These are phyloP conservation scores for Dictyophora rubrovolvata DNA, from an alignment of 768 basidiomycete species.

Conservation along the genomic window DNA sequence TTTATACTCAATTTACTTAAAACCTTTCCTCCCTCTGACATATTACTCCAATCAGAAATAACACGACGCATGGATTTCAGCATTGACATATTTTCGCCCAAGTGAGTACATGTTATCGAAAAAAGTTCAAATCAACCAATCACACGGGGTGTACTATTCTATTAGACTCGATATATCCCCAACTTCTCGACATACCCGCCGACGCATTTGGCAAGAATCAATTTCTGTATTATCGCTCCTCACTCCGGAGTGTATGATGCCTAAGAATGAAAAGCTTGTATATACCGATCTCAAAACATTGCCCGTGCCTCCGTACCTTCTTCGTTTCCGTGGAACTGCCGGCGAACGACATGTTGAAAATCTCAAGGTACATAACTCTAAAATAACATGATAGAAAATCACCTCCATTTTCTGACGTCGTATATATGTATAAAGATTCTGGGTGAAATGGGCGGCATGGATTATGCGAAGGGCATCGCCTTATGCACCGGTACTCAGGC, in stretches of 20 bases:
- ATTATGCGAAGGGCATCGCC: slow-evolving; percentile 44
- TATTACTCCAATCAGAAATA: slow-evolving; percentile 30
- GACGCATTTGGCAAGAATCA: slow-evolving; percentile 75
- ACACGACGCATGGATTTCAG: slow-evolving; percentile 66
- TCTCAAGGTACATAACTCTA: slow-evolving; percentile 42
- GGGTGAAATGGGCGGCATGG: slow-evolving; percentile 51
- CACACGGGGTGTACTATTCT: not conserved
- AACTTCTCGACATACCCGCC: slow-evolving; percentile 48
- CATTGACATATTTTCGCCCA: slow-evolving; percentile 73
- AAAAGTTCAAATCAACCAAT: not conserved
- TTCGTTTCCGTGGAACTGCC: slow-evolving; percentile 51
- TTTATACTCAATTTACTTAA: slow-evolving; percentile 16
- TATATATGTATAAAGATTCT: slow-evolving; percentile 42
- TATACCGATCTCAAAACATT: slow-evolving; percentile 48
- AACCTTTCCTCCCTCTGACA: not conserved
- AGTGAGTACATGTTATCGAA: slow-evolving; percentile 28
- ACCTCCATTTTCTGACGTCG: not conserved
- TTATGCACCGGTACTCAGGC: slow-evolving; percentile 38
- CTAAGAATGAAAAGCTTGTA: slow-evolving; percentile 41
- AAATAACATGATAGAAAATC: not conserved
- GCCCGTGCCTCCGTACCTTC: slow-evolving; percentile 59
- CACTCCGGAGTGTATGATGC: slow-evolving; percentile 47
- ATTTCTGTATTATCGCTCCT: slow-evolving; percentile 59
- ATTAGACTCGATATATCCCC: slow-evolving; percentile 47
- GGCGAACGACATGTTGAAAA: slow-evolving; percentile 71